Conservation (phyloP, 2,329 filamentous ascomycete species). For the Celoporthe dispersa region DNA sequence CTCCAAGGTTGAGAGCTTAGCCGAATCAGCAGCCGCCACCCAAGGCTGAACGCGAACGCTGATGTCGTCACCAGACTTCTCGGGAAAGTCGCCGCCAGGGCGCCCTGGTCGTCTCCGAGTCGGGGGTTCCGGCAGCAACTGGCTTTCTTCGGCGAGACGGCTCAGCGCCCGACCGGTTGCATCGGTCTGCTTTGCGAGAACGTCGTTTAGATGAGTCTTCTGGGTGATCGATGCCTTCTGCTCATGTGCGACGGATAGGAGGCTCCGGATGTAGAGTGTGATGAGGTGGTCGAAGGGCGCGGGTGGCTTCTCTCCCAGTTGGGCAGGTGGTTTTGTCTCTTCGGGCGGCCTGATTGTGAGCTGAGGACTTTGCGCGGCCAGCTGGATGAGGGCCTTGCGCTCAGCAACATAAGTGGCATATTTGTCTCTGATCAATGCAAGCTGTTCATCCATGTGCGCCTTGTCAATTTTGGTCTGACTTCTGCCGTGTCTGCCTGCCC, state of each 20-base stretch:
- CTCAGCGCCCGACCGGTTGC: slow-evolving; percentile 55
- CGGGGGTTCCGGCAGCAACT: slow-evolving; percentile 59
- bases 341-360: slow-evolving; percentile 34
- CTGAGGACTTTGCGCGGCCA: slow-evolving; percentile 42
- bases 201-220: slow-evolving; percentile 59
- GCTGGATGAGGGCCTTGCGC: slow-evolving; percentile 52
- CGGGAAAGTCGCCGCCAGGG: slow-evolving; percentile 49
- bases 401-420: slow-evolving; percentile 58
- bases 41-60: slow-evolving; percentile 57
- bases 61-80: slow-evolving; percentile 45
- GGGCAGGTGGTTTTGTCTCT: background rate
- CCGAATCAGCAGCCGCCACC: slow-evolving; percentile 63
- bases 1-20: slow-evolving; percentile 63
- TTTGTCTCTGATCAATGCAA: slow-evolving; percentile 56
- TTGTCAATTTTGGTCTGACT: slow-evolving; percentile 25
- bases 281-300: slow-evolving; percentile 49
- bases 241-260: slow-evolving; percentile 57
- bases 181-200: slow-evolving; percentile 55
- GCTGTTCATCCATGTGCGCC: slow-evolving; percentile 43
- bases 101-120: slow-evolving; percentile 46
- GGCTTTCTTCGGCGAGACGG: slow-evolving; percentile 64
- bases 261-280: slow-evolving; percentile 58
- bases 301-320: slow-evolving; percentile 14
- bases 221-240: slow-evolving; percentile 63
- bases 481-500: slow-evolving; percentile 28